Evolutionary conservation across 1,284 basidiomycete genomes (phyloP), one percentile per base, ranked within the genome.

Genomic region (Leccinum angustisporum): DNA sequence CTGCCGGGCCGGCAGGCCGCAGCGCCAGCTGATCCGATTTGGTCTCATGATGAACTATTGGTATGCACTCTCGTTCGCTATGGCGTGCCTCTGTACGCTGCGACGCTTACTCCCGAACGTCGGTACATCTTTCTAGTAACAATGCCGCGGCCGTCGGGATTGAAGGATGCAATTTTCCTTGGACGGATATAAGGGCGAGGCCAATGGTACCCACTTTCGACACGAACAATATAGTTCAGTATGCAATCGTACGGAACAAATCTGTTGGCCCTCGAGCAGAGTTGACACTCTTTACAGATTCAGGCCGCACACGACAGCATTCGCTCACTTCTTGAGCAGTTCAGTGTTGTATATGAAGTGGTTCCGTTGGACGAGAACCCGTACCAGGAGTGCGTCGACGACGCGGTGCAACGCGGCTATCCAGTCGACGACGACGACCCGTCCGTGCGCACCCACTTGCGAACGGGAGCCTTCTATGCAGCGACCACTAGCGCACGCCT

Each of bases 351-450:
- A 21, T 69, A 69, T 10, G 33, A 69, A 14, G 13, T 70, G 25
- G 55, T 48, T 2, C 61, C 67, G 0, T 61, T 67, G 3, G 57
- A 72, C 34, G 38, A 57, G 7, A 38, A 8, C 3, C 5, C 70
- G 10, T 67, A 62, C 53, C 64, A 69, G 5, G 66, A 67, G 4
- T 72, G 68, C 13, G 51, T 69, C 30, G 55, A 65, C 7, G 66
- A 69, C 0, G 56, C 64, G 3, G 16, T 11, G 0, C 54, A 36
- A 40, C 63, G 56, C 2, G 70, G 70, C 8, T 33, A 69, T 30
- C 68, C 61, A 9, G 18, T 71, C 1, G 60, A 70, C 8, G 59
- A 25, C 25, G 25, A 61, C 5, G 8, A 56, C 11, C 46, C 5
- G 1, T 70, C 68, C 8, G 56, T 70, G 13, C 51, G 25, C 34